Percentiles rank a stretch among this genome's conserved stretches.
These are phyloP conservation scores for Talaromyces atroroseus DNA, from an alignment of 2,329 filamentous ascomycete genomes.

Conservation along the genomic window DNA sequence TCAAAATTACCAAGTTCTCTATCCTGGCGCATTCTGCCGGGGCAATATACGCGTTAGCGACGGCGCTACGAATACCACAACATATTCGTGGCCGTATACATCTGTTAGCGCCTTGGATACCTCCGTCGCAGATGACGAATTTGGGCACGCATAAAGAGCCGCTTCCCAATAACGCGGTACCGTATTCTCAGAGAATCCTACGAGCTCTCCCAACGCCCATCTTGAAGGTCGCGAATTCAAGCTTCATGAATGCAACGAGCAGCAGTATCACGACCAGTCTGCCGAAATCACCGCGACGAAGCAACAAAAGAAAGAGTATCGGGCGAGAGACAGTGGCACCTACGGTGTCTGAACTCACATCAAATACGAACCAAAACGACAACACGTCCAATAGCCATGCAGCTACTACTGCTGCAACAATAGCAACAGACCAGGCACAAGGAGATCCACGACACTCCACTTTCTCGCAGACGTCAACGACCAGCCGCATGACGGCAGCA, in stretches of 20 bases:
- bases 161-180: constrained; percentile 77
- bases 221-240: constrained; percentile 89
- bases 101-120: constrained; percentile 84
- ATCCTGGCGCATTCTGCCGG: constrained; percentile 94
- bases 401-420: not conserved
- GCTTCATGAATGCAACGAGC: constrained; percentile 88
- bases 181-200: constrained; percentile 85
- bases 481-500: not conserved
- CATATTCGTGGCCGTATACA: constrained; percentile 93
- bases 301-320: constrained; percentile 51
- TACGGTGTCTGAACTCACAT: constrained; percentile 43
- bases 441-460: constrained; percentile 1
- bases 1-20: constrained; percentile 94
- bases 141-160: constrained; percentile 68
- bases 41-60: constrained; percentile 95
- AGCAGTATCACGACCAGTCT: constrained; percentile 75
- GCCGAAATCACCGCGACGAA: constrained; percentile 58
- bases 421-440: not conserved
- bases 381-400: not conserved
- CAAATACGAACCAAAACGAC: not conserved
- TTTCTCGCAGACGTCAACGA: not conserved
- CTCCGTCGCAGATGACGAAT: constrained; percentile 83
- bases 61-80: constrained; percentile 89
- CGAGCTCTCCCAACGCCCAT: constrained; percentile 85
- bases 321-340: constrained; percentile 33